Evolutionary conservation across 139 green algal genomes (phyloP).

Genomic region (Astrephomene gubernaculifera): DNA sequence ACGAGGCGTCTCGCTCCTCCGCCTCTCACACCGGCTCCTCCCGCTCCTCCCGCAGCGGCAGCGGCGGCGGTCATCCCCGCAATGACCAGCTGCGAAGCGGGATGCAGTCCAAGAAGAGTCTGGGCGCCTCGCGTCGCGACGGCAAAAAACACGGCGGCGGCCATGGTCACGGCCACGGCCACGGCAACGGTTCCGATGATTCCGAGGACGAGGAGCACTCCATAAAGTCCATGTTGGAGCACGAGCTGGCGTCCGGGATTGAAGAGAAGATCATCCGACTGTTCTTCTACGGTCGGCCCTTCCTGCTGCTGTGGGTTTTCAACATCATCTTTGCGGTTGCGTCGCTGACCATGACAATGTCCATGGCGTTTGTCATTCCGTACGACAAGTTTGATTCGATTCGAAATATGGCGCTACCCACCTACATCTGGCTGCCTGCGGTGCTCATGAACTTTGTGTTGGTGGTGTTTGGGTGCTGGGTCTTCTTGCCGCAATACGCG

Average conservation of each 20-base stretch:
- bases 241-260: slow-evolving; percentile 34
- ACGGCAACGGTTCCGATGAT: not conserved
- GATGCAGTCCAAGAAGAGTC: too few relatives aligned
- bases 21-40: not conserved
- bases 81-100: too few relatives aligned
- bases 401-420: not conserved
- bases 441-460: slow-evolving; percentile 28
- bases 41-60: not conserved
- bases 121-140: too few relatives aligned
- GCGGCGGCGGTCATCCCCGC: too few relatives aligned
- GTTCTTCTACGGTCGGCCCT: slow-evolving; percentile 42
- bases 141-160: not conserved
- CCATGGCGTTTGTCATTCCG: slow-evolving; percentile 48
- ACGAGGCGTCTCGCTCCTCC: not conserved
- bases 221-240: slow-evolving; percentile 18
- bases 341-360: slow-evolving; percentile 48
- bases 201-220: not conserved
- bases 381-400: slow-evolving; percentile 51
- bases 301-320: slow-evolving; percentile 47
- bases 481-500: slow-evolving; percentile 47
- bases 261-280: slow-evolving; percentile 46
- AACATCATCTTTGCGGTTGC: slow-evolving; percentile 50
- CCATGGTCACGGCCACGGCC: not conserved
- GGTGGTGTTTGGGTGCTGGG: slow-evolving; percentile 44
- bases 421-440: slow-evolving; percentile 42